These are phyloP conservation scores for Euphorbia celastroides DNA, from an alignment of 441 rosid genomes.

Conservation along the genomic window DNA sequence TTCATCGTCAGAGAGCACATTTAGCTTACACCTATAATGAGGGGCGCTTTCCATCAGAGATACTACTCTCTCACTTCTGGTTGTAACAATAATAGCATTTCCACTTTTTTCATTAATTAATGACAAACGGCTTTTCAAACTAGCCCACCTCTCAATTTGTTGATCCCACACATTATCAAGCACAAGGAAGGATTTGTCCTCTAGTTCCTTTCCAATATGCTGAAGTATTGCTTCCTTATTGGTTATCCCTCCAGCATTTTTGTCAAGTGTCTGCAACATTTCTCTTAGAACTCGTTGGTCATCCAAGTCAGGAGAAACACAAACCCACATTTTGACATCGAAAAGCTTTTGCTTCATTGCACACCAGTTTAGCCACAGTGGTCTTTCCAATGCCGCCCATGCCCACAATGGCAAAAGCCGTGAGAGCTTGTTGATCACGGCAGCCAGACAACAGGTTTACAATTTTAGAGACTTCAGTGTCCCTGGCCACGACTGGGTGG, in stretches of 20 bases:
- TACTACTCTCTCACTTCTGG: slow-evolving; percentile 13
- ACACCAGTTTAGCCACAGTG: slow-evolving; percentile 22
- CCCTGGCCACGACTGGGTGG: neutral
- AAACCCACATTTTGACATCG: slow-evolving; percentile 16
- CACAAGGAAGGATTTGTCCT: slow-evolving; percentile 18
- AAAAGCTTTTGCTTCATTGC: neutral
- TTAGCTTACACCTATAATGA: neutral
- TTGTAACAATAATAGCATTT: slow-evolving; percentile 20
- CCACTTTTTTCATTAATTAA: neutral
- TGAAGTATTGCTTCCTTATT: slow-evolving; percentile 6
- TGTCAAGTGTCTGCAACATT: slow-evolving; percentile 5
- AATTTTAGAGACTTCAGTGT: too few relatives aligned
- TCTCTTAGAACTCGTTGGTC: neutral
- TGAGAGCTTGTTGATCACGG: neutral
- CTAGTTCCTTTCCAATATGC: slow-evolving; percentile 3
- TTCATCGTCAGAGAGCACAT: neutral
- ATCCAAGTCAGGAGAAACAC: slow-evolving; percentile 14
- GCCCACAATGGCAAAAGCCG: slow-evolving; percentile 15
- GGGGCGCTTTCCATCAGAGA: neutral
- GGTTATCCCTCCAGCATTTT: neutral
- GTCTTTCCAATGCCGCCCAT: slow-evolving; percentile 28
- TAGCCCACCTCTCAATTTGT: neutral
- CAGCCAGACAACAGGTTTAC: neutral
- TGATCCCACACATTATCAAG: slow-evolving; percentile 33
- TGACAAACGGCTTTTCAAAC: slow-evolving; percentile 12